phyloP scores from a whole-genome alignment of 495 filamentous ascomycete species.

The Aspergillus bertholletiae region DNA sequence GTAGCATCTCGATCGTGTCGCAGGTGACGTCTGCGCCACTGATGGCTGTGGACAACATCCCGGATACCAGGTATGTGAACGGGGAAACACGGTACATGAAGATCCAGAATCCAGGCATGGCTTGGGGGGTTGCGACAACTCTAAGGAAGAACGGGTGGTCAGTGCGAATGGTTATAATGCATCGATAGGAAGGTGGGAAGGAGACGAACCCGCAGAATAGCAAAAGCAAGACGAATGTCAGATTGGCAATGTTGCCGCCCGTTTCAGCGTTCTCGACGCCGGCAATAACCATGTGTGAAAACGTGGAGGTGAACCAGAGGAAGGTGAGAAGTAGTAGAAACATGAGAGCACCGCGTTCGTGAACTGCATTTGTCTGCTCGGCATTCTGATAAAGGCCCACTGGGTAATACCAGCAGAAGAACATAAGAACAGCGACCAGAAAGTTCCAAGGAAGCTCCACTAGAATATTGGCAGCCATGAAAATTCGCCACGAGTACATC shows the following conservation, averaged over 20 bases:
- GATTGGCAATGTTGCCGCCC: constrained; percentile 57
- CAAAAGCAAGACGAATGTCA: constrained; percentile 59
- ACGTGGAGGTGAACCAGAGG: constrained; percentile 58
- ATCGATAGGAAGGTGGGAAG: too few relatives aligned
- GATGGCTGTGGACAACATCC: constrained; percentile 59
- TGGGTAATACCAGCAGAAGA: constrained; percentile 65
- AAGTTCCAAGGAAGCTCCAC: constrained; percentile 74
- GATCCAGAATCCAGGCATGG: constrained; percentile 73
- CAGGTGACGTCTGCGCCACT: constrained; percentile 58
- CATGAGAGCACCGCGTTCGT: constrained; percentile 55
- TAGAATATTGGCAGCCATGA: constrained; percentile 65
- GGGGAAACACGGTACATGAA: constrained; percentile 80
- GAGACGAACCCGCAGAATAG: constrained; percentile 60
- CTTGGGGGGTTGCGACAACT: constrained; percentile 61
- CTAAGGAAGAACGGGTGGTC: too few relatives aligned
- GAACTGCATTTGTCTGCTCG: constrained; percentile 36
- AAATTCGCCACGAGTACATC: constrained; percentile 72
- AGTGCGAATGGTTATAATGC: too few relatives aligned
- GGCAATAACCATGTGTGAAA: constrained; percentile 63
- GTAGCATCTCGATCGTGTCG: constrained; percentile 52
- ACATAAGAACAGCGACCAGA: constrained; percentile 59
- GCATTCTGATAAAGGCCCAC: constrained; percentile 61
- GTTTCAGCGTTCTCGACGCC: constrained; percentile 60
- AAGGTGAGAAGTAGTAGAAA: constrained; percentile 54
- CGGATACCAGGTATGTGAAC: constrained; percentile 66